Percentiles rank a stretch among this genome's conserved stretches.
phyloP scores from a whole-genome alignment of 2,329 filamentous ascomycete genomes.

The Aureobasidium leucospermi region DNA sequence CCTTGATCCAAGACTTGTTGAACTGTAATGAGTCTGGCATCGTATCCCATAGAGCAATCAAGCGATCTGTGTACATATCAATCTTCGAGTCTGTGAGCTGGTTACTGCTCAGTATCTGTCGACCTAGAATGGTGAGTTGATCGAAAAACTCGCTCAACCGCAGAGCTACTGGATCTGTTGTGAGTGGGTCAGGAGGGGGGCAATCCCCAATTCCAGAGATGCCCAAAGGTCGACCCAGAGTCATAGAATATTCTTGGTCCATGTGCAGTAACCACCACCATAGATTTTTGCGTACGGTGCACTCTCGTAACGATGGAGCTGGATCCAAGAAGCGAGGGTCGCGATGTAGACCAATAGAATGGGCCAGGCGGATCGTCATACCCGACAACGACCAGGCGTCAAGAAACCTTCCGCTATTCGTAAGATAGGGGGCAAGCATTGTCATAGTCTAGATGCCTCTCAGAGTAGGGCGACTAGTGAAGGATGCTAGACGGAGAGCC shows the following conservation, averaged over 20 bases:
- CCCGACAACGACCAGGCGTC: constrained; percentile 46
- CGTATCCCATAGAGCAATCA: constrained; percentile 37
- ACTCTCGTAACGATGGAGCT: constrained; percentile 34
- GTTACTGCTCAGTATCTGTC: constrained; percentile 40
- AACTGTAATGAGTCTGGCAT: constrained; percentile 42
- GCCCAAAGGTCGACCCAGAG: constrained; percentile 40
- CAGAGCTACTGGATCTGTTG: constrained; percentile 37
- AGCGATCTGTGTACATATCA: constrained; percentile 40
- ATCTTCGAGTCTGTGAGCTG: constrained; percentile 37
- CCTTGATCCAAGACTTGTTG: constrained; percentile 36
- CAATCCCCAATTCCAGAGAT: constrained; percentile 45
- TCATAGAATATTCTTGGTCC: constrained; percentile 46
- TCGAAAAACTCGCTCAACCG: constrained; percentile 39
- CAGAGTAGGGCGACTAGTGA: constrained; percentile 42
- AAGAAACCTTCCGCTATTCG: constrained; percentile 42
- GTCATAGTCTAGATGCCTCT: constrained; percentile 40
- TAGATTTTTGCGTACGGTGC: constrained; percentile 35
- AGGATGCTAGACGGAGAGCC: constrained; percentile 41
- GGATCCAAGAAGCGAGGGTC: constrained; percentile 41
- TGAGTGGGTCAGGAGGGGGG: constrained; percentile 38
- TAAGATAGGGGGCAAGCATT: constrained; percentile 43
- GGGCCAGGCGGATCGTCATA: constrained; percentile 41
- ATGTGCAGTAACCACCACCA: constrained; percentile 50
- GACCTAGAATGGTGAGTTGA: constrained; percentile 41
- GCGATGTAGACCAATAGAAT: constrained; percentile 43